phyloP scores from a whole-genome alignment of 768 basidiomycete genomes.

The Pisolithus sp. region DNA sequence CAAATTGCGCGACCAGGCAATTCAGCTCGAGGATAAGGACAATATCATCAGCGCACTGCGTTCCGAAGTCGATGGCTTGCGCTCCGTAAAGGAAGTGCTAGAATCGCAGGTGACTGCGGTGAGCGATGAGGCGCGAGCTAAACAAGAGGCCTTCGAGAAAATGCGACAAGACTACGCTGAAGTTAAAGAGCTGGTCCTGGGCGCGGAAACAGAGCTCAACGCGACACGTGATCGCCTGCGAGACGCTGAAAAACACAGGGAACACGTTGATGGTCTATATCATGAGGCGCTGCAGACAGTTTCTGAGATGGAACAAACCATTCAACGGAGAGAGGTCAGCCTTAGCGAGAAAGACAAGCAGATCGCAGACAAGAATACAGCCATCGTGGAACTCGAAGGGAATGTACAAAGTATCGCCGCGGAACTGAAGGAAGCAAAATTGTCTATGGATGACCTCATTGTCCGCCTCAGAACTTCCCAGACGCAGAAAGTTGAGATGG shows the following conservation, averaged over 20 bases:
- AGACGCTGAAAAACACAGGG: background rate
- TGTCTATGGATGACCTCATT: background rate
- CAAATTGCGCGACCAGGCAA: background rate
- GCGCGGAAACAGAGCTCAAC: background rate
- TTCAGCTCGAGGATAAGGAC: background rate
- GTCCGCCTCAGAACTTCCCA: background rate
- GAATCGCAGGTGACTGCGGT: background rate
- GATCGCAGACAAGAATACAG: conserved; percentile 6
- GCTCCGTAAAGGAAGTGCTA: background rate
- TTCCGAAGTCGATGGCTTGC: background rate
- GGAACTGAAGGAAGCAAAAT: background rate
- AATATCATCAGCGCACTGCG: background rate
- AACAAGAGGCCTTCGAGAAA: background rate
- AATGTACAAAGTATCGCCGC: background rate
- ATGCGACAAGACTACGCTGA: background rate
- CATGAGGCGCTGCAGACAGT: background rate
- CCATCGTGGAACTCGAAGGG: conserved; percentile 10
- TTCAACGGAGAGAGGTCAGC: background rate
- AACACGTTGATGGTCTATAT: background rate
- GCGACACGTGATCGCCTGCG: background rate
- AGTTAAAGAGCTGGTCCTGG: background rate
- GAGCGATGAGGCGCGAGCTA: background rate
- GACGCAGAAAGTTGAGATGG: background rate
- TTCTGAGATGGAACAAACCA: background rate
- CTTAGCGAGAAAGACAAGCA: conserved; percentile 8